Evolutionary conservation across 192 early-diverging fungal genomes (phyloP).

Genomic region (Podila epicladia): DNA sequence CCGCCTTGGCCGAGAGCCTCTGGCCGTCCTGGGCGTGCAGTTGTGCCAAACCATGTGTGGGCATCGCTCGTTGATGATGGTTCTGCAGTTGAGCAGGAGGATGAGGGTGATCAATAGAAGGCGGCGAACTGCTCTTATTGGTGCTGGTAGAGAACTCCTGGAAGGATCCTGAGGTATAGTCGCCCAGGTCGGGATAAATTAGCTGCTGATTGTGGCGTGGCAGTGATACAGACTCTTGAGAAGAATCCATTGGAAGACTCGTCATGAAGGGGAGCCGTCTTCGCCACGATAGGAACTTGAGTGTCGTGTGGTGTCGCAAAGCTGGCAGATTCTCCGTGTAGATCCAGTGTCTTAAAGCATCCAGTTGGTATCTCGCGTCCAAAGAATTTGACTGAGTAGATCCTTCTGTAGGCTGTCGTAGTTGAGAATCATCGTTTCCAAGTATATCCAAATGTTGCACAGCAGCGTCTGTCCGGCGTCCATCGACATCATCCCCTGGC

Average conservation of each 20-base stretch:
- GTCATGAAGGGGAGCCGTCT: background rate
- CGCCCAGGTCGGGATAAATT: background rate
- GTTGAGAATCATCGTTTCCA: background rate
- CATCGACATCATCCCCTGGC: background rate
- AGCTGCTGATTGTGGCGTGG: background rate
- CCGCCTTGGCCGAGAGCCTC: constrained; percentile 12
- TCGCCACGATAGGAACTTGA: constrained; percentile 35
- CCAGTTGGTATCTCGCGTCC: background rate
- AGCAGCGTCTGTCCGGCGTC: background rate
- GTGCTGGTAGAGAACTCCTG: background rate
- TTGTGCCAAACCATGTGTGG: background rate
- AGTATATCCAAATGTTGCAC: constrained; percentile 15
- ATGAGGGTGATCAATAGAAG: background rate
- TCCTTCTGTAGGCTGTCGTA: background rate
- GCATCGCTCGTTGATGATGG: background rate
- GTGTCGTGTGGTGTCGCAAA: constrained; percentile 27
- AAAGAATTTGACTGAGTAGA: background rate
- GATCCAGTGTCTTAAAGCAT: constrained; percentile 21
- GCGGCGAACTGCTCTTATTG: background rate
- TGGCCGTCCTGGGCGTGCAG: background rate
- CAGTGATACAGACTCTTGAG: constrained; percentile 14
- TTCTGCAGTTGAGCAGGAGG: background rate
- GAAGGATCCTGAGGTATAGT: background rate
- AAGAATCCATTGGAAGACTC: constrained; percentile 10
- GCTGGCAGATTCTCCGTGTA: constrained; percentile 17